Conservation (phyloP, 371 early-diverging fungal species). For the Batkoa obscura region DNA sequence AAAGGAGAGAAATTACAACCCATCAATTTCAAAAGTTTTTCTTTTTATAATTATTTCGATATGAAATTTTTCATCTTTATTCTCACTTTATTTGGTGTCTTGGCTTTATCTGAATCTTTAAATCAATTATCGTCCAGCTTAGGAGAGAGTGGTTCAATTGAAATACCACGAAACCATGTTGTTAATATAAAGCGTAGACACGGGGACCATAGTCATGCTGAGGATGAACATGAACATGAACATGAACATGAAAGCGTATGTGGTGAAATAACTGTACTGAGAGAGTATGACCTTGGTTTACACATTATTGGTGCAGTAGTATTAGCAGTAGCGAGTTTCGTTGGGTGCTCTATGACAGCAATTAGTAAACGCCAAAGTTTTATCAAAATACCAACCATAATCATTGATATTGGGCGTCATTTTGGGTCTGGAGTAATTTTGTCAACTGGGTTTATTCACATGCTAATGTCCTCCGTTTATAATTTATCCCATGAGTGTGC, state of each 20-base stretch:
- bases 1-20: too few species aligned
- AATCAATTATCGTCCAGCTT: too few species aligned
- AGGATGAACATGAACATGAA: conserved; percentile 9
- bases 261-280: conserved; percentile 3
- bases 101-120: too few species aligned
- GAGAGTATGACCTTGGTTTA: conserved; percentile 19
- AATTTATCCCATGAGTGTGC: conserved; percentile 23
- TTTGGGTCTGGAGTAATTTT: conserved; percentile 66
- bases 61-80: too few species aligned
- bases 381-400: not conserved
- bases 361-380: not conserved
- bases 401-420: conserved; percentile 20
- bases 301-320: conserved; percentile 30
- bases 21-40: too few species aligned
- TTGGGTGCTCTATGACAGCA: conserved; percentile 5
- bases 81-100: too few species aligned
- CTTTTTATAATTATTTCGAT: too few species aligned
- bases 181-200: not conserved
- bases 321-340: conserved; percentile 19
- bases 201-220: conserved; percentile 5
- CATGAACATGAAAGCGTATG: conserved; percentile 6
- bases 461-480: conserved; percentile 21
- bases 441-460: conserved; percentile 58
- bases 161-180: not conserved
- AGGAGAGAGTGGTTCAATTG: too few species aligned